Base-by-base conservation (phyloP, 1,284 basidiomycete species). In the Sporisorium exsertum region DNA sequence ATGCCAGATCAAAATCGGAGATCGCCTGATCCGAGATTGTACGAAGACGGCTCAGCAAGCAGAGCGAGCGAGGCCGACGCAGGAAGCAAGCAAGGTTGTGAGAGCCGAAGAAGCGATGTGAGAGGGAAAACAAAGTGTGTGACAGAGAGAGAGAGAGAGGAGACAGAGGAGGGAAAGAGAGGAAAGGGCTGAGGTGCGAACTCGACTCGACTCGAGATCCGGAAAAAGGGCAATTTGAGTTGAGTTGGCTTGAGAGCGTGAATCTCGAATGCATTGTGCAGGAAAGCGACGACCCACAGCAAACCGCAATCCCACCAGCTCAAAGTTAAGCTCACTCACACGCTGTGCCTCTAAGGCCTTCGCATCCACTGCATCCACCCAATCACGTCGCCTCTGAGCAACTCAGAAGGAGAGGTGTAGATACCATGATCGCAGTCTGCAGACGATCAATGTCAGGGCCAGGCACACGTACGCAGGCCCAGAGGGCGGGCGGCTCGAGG, bases 401-500 rank as follows among this genome's bases (percentile, higher is more conserved):
- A 20, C n/a, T 43, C 40, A 9, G 40, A 20, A 43, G 40, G 40
- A 20, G 9, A 43, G 7, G n/a, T 32, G 18, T n/a, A n/a, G 15
- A 32, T 9, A 27, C 10, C 26, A 24, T 35, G 43, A 47, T 29
- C 12, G 27, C 7, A 49, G 13, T 32, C 3, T 5, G 15, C 27
- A 49, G 46, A 8, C 27, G 24, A 16, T n/a, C 22, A 16, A 15
- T 26, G 22, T 22, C 24, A 29, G 22, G 47, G n/a, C 27, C 49
- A 50, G 49, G 49, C 49, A 50, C 49, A 50, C 27, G 37, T 40
- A 40, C 37, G 47, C 47, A 49, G 27, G 47, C 37, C 5, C 37
- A 12, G 16, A 50, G 29, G 29, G 49, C 49, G 32, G 27, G 47
- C 37, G 37, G 37, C 37, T 29, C 29, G 27, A 29, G 46, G 47